These are phyloP conservation scores for Leonotis leonurus DNA, from an alignment of 257 asterid genomes.

Conservation along the genomic window DNA sequence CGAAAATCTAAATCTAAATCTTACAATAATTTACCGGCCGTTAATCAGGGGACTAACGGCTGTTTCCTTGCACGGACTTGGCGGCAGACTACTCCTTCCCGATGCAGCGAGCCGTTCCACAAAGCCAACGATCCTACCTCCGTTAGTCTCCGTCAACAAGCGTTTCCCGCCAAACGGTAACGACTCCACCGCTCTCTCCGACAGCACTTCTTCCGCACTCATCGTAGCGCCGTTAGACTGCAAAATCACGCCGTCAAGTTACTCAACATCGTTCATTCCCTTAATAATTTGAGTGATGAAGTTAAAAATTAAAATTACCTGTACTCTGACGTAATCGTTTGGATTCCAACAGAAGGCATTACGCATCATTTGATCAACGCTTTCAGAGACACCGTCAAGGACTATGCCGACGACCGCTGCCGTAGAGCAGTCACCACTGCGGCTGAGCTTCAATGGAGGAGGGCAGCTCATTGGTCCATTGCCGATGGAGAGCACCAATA, in stretches of 20 bases:
- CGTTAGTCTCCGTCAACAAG: slow-evolving; percentile 77
- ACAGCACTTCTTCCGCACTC: slow-evolving; percentile 37
- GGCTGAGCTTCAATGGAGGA: slow-evolving; percentile 28
- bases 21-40: slow-evolving; percentile 61
- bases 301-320: slow-evolving; percentile 35
- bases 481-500: slow-evolving; percentile 73
- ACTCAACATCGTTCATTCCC: neutral
- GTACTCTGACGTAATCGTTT: slow-evolving; percentile 76
- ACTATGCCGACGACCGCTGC: slow-evolving; percentile 58
- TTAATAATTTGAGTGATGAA: too few relatives aligned
- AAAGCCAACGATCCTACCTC: slow-evolving; percentile 53
- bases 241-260: slow-evolving; percentile 9
- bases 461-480: slow-evolving; percentile 51
- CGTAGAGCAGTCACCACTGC: slow-evolving; percentile 46
- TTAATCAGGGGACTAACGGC: slow-evolving; percentile 68
- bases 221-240: slow-evolving; percentile 53
- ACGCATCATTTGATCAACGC: slow-evolving; percentile 77
- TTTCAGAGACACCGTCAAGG: slow-evolving; percentile 88
- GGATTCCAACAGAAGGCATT: slow-evolving; percentile 87
- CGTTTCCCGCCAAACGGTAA: slow-evolving; percentile 94
- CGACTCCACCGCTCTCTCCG: slow-evolving; percentile 70
- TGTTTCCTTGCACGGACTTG: slow-evolving; percentile 81
- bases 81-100: slow-evolving; percentile 69
- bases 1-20: neutral
- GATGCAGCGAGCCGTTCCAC: slow-evolving; percentile 77